A percentile compares a stretch with the other conserved stretches of the same genome.
phyloP scores from a whole-genome alignment of 331 rosid genomes.

The Saraca asoca region DNA sequence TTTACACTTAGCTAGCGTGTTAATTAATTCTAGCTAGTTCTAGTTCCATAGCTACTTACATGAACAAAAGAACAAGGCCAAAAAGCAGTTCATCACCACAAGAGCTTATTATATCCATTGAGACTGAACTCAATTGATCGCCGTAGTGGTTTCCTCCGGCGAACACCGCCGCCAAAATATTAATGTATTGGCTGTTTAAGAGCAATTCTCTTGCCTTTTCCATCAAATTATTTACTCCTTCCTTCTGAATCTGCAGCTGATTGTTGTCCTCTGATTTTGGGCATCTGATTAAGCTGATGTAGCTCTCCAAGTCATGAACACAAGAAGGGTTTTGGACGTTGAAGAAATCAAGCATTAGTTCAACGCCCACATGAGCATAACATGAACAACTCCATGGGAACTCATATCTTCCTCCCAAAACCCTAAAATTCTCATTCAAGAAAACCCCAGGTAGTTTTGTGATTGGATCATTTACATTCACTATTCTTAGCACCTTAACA shows the following conservation, averaged over 20 bases:
- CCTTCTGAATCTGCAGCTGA: constrained; percentile 4
- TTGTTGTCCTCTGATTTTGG: constrained; percentile 30
- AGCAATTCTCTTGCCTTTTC: constrained; percentile 47
- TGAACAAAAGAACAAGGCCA: constrained; percentile 46
- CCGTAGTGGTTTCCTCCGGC: constrained; percentile 23
- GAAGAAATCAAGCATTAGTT: constrained; percentile 71
- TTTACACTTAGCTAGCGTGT: background rate
- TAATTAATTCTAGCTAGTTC: background rate
- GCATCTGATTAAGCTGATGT: constrained; percentile 51
- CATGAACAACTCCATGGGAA: constrained; percentile 73
- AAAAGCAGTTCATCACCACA: constrained; percentile 42
- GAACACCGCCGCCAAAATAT: constrained; percentile 39
- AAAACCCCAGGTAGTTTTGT: constrained; percentile 86
- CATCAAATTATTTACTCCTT: constrained; percentile 29
- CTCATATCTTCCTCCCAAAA: constrained; percentile 56
- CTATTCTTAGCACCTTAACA: constrained; percentile 70
- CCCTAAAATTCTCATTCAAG: constrained; percentile 85
- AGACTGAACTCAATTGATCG: constrained; percentile 37
- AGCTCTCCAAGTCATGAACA: constrained; percentile 83
- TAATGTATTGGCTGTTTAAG: constrained; percentile 32
- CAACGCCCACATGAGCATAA: constrained; percentile 94
- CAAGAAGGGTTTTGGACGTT: constrained; percentile 85
- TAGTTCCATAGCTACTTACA: constrained; percentile 15
- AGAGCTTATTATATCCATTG: constrained; percentile 44
- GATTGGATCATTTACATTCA: constrained; percentile 80